A percentile compares a stretch with the other conserved stretches of the same genome.
Conservation (phyloP, 352 stramenopile genomes). For the Phytophthora pisi region DNA sequence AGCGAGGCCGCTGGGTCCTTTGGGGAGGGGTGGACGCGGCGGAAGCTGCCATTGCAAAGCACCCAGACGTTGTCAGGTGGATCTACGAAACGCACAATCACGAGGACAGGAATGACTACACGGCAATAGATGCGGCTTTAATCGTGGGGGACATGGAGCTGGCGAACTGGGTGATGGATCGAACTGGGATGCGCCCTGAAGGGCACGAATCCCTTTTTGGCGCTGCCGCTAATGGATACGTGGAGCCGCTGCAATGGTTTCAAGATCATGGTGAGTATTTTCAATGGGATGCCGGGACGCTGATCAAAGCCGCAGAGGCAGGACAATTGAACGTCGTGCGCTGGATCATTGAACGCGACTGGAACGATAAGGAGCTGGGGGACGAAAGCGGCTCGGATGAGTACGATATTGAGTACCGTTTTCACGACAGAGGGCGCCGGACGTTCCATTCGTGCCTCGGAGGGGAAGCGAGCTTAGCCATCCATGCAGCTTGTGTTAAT, state of each 20-base stretch:
- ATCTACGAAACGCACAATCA: slow-evolving; percentile 2
- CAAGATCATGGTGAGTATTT: slow-evolving; percentile 7
- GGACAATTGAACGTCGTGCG: slow-evolving; percentile 13
- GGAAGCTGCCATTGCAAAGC: background rate
- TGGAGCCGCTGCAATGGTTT: slow-evolving; percentile 11
- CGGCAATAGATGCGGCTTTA: slow-evolving; percentile 1
- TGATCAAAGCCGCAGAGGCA: slow-evolving; percentile 19
- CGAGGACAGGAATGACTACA: slow-evolving; percentile 8
- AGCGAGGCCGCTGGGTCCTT: background rate
- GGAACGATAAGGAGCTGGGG: slow-evolving; percentile 1
- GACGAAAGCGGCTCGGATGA: slow-evolving; percentile 6
- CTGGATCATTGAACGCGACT: slow-evolving; percentile 21
- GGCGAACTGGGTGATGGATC: slow-evolving; percentile 9
- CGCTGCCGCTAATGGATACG: slow-evolving; percentile 12
- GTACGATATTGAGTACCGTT: slow-evolving; percentile 1
- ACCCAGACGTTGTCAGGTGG: slow-evolving; percentile 1
- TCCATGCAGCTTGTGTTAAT: slow-evolving; percentile 20
- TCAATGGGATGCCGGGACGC: slow-evolving; percentile 1
- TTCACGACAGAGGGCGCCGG: background rate
- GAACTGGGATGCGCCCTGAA: background rate
- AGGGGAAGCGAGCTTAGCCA: slow-evolving; percentile 21
- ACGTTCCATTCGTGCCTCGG: slow-evolving; percentile 10
- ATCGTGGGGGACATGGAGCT: slow-evolving; percentile 15
- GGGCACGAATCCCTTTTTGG: background rate
- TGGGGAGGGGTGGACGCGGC: background rate